These are phyloP conservation scores for Sarcocystis neurona DNA, from an alignment of 169 alveolate genomes.

Conservation along the genomic window DNA sequence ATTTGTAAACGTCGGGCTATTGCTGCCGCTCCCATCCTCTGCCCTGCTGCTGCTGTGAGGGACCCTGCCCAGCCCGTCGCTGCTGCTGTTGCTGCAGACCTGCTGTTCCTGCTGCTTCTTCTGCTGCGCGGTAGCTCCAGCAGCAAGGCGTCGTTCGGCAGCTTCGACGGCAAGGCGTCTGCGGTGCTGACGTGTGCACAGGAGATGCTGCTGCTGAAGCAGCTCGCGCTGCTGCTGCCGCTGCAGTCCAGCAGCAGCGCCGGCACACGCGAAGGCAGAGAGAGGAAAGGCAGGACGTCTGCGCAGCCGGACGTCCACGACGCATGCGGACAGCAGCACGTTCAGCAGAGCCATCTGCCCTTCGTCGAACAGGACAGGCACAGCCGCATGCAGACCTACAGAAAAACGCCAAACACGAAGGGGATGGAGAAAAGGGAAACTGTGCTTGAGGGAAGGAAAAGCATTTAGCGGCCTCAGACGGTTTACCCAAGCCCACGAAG, in stretches of 20 bases:
- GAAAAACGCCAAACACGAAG: background rate
- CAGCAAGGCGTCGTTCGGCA: no score
- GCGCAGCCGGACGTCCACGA: slow-evolving; percentile 15
- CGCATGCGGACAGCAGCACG: background rate
- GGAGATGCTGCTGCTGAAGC: background rate
- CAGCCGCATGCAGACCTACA: slow-evolving; percentile 5
- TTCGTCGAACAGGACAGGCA: slow-evolving; percentile 24
- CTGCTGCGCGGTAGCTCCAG: no score
- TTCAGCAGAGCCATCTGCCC: slow-evolving; percentile 22
- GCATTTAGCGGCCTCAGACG: no score
- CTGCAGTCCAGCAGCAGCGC: background rate
- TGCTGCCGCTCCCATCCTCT: no score
- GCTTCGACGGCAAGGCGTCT: background rate
- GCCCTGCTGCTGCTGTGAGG: no score
- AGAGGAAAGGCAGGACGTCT: slow-evolving; percentile 7
- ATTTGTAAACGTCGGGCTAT: no score
- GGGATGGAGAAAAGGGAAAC: background rate
- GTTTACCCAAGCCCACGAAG: no score
- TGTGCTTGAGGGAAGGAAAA: no score
- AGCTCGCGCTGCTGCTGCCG: background rate
- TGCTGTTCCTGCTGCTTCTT: no score
- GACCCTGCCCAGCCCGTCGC: no score
- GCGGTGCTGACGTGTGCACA: background rate
- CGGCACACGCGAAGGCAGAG: slow-evolving; percentile 14
- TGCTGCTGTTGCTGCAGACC: no score